Percentiles rank a stretch among this genome's conserved stretches.
Conservation (phyloP, 345 rosid species). For the Salix udensis region DNA sequence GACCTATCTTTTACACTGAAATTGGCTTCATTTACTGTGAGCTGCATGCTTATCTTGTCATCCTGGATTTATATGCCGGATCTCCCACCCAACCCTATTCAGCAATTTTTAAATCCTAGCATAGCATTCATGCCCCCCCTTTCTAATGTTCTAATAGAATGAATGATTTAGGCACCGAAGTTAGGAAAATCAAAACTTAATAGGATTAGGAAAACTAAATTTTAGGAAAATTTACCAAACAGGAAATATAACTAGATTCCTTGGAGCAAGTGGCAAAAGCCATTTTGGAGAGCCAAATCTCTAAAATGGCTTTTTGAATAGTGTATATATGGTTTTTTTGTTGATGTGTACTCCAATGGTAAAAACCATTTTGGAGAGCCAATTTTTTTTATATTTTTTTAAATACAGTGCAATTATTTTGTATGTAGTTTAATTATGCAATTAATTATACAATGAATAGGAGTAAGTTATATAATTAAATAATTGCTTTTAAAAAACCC, state of each 20-base stretch:
- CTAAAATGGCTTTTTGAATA: too few species aligned
- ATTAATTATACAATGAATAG: too few species aligned
- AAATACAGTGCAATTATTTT: too few species aligned
- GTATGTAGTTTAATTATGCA: too few species aligned
- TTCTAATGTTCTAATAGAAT: not conserved
- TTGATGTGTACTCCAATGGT: too few species aligned
- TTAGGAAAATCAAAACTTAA: not conserved
- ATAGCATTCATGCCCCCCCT: conserved; percentile 18
- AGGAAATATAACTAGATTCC: not conserved
- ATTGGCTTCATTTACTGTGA: conserved; percentile 12
- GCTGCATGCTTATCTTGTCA: conserved; percentile 12
- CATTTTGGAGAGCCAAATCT: too few species aligned
- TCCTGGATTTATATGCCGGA: conserved; percentile 52
- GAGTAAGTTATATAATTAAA: too few species aligned
- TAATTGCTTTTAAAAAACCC: too few species aligned
- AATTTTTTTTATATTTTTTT: too few species aligned
- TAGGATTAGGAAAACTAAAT: not conserved
- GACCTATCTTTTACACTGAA: conserved; percentile 6
- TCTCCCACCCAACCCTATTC: conserved; percentile 82
- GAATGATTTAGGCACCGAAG: not conserved
- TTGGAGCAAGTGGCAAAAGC: too few species aligned
- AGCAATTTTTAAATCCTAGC: conserved; percentile 66
- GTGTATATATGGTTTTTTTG: too few species aligned
- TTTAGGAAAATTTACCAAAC: not conserved
- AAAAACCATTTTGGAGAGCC: too few species aligned